phyloP scores from a whole-genome alignment of 2,329 filamentous ascomycete genomes.

The Capronia americana region DNA sequence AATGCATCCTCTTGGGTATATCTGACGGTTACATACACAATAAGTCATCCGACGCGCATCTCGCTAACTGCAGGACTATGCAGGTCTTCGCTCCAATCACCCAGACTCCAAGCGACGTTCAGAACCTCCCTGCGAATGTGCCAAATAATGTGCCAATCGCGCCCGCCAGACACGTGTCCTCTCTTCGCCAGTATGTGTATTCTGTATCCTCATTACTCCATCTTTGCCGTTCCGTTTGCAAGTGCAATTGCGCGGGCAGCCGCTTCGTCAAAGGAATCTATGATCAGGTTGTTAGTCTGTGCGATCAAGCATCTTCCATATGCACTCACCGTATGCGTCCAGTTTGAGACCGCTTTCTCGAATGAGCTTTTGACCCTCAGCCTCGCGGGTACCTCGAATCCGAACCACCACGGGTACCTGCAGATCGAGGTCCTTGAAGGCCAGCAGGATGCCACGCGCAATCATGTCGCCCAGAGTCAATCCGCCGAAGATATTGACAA shows the following conservation, averaged over 20 bases:
- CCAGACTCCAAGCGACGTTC: background rate
- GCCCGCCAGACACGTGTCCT: background rate
- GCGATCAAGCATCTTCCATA: background rate
- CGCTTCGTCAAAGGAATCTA: constrained; percentile 63
- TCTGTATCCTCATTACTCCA: constrained; percentile 24
- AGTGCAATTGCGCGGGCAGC: constrained; percentile 70
- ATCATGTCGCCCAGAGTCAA: constrained; percentile 82
- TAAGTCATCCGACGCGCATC: background rate
- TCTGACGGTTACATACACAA: background rate
- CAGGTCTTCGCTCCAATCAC: background rate
- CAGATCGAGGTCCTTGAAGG: constrained; percentile 72
- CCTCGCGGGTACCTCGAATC: constrained; percentile 76
- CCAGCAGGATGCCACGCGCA: constrained; percentile 73
- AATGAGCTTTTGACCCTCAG: constrained; percentile 72
- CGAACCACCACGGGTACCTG: constrained; percentile 77
- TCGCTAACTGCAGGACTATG: background rate
- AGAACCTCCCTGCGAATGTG: background rate
- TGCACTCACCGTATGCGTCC: constrained; percentile 74
- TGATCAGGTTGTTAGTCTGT: constrained; percentile 12
- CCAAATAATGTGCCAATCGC: background rate
- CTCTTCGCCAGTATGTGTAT: background rate
- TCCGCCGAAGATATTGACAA: constrained; percentile 75
- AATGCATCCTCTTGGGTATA: background rate
- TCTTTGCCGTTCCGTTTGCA: constrained; percentile 46
- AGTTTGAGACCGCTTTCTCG: constrained; percentile 70